Evolutionary conservation across 179 eudicot species (phyloP).

Genomic region (Vitellaria paradoxa): DNA sequence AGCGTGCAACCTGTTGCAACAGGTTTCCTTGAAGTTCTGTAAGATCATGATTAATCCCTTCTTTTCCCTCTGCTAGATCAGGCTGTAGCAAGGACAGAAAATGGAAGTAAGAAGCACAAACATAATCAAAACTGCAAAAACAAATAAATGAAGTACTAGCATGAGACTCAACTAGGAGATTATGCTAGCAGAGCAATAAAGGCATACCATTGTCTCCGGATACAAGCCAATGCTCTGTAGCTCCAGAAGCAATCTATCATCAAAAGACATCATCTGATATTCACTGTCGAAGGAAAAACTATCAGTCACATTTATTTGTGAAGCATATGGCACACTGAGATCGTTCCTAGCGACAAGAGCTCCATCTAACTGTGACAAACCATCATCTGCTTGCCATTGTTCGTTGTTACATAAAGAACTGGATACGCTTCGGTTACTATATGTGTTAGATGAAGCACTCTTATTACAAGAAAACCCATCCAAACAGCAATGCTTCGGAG

Average conservation of each 20-base stretch:
- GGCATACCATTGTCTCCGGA: constrained; percentile 49
- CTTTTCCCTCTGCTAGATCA: constrained; percentile 48
- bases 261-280: constrained; percentile 45
- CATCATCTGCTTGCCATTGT: constrained; percentile 32
- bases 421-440: constrained; percentile 16
- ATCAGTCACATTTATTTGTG: constrained; percentile 19
- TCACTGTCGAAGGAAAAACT: constrained; percentile 30
- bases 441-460: constrained; percentile 24
- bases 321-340: constrained; percentile 26
- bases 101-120: constrained; percentile 6
- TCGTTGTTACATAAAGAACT: constrained; percentile 30
- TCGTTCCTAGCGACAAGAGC: constrained; percentile 11
- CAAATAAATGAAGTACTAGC: neutral
- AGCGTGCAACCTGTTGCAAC: constrained; percentile 35
- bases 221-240: constrained; percentile 48
- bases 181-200: neutral
- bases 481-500: constrained; percentile 1
- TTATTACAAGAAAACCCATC: constrained; percentile 36
- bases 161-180: neutral
- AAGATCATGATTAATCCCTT: constrained; percentile 42
- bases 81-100: constrained; percentile 29
- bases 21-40: constrained; percentile 40
- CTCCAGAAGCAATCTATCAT: constrained; percentile 44
- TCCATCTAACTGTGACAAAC: constrained; percentile 13
- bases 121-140: neutral